Percentiles rank a stretch among this genome's conserved stretches.
These are phyloP conservation scores for Ceriops tagal DNA, from an alignment of 345 rosid genomes.

Conservation along the genomic window DNA sequence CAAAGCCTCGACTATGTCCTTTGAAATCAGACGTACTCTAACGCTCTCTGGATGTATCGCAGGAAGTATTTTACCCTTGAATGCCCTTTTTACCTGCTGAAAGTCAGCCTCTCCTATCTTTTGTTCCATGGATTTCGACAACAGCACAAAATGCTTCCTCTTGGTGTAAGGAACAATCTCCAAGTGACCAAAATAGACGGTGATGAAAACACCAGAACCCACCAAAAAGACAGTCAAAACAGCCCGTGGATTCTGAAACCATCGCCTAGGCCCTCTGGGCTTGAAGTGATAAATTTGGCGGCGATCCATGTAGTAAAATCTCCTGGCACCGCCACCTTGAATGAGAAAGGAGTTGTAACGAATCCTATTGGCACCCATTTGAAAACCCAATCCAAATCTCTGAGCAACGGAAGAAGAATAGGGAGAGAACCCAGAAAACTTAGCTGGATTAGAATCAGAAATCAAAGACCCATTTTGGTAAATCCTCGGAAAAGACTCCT, in stretches of 20 bases:
- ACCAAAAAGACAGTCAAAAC: conserved; percentile 46
- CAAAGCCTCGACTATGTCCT: conserved; percentile 70
- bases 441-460: conserved; percentile 25
- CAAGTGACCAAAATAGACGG: conserved; percentile 58
- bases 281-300: conserved; percentile 56
- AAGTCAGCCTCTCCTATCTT: conserved; percentile 63
- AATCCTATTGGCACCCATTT: conserved; percentile 14
- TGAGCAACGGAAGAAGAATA: conserved; percentile 14
- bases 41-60: conserved; percentile 81
- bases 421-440: conserved; percentile 39
- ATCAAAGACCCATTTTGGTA: conserved; percentile 21
- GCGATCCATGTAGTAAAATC: conserved; percentile 73
- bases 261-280: conserved; percentile 61
- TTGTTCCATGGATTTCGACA: conserved; percentile 63
- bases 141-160: conserved; percentile 70
- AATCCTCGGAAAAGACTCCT: conserved; percentile 33
- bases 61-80: conserved; percentile 69
- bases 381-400: conserved; percentile 20
- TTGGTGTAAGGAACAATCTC: conserved; percentile 91
- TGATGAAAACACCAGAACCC: conserved; percentile 54
- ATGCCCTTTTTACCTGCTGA: conserved; percentile 50
- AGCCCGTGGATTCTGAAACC: conserved; percentile 65
- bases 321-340: conserved; percentile 24
- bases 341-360: conserved; percentile 21
- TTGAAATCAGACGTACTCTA: conserved; percentile 60